Evolutionary conservation across 2,329 filamentous ascomycete species (phyloP).

Genomic region (Aspergillus eucalypticola): DNA sequence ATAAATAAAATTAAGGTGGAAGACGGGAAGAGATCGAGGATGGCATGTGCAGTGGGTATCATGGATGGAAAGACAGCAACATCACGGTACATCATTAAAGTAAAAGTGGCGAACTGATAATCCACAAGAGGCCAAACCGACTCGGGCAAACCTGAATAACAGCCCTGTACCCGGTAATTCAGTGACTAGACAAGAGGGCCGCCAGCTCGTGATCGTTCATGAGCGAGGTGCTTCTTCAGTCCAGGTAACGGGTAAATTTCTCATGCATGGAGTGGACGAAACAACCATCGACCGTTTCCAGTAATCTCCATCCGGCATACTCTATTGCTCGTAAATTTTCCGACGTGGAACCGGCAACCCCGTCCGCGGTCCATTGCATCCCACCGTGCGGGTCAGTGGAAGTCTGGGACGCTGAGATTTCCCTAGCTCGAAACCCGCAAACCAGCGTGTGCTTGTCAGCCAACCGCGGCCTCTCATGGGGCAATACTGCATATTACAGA

Average conservation of each 20-base stretch:
- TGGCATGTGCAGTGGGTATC: background rate
- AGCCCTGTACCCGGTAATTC: constrained; percentile 9
- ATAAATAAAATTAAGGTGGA: constrained; percentile 9
- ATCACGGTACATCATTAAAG: constrained; percentile 8
- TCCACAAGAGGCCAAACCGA: constrained; percentile 14
- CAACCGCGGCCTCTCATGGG: constrained; percentile 21
- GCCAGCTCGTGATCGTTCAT: background rate
- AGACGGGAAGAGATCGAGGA: constrained; percentile 9
- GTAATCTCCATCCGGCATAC: constrained; percentile 3
- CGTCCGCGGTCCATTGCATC: constrained; percentile 20
- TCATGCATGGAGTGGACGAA: background rate
- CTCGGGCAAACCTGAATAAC: constrained; percentile 6
- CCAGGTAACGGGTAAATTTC: background rate
- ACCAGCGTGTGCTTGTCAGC: constrained; percentile 19
- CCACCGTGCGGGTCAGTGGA: constrained; percentile 22
- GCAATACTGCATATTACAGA: constrained; percentile 7
- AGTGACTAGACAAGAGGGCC: constrained; percentile 4
- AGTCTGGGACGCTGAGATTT: constrained; percentile 19
- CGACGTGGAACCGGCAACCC: constrained; percentile 26
- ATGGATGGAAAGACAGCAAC: constrained; percentile 7
- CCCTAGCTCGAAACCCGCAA: constrained; percentile 23
- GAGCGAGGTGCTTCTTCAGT: constrained; percentile 10
- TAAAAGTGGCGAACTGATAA: constrained; percentile 15
- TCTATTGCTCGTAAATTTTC: constrained; percentile 26
- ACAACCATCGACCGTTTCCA: constrained; percentile 8